Percentiles rank a stretch among this genome's conserved stretches.
These are phyloP conservation scores for Spergularia marina DNA, from an alignment of 148 eudicot genomes.

Conservation along the genomic window DNA sequence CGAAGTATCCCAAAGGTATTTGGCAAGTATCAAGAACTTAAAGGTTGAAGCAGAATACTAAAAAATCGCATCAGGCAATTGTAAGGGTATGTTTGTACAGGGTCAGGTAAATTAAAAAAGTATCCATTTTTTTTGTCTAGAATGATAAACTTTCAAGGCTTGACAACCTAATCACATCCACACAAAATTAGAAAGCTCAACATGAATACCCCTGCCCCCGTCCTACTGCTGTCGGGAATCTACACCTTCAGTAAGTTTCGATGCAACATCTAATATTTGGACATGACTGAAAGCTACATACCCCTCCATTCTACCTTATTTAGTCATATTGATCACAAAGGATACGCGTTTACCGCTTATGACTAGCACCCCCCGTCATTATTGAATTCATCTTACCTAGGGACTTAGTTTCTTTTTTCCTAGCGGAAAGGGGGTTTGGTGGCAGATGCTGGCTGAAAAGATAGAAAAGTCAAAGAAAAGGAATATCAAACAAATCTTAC, in stretches of 20 bases:
- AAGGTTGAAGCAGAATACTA: background rate
- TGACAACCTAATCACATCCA: too few relatives aligned
- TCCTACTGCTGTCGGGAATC: too few relatives aligned
- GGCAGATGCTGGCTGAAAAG: background rate
- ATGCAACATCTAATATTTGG: background rate
- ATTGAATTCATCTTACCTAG: background rate
- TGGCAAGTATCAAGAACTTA: background rate
- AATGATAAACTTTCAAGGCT: too few relatives aligned
- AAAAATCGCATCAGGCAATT: background rate
- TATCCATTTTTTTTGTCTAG: background rate
- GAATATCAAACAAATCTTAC: conserved; percentile 35
- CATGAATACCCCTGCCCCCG: too few relatives aligned
- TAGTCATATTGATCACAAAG: background rate
- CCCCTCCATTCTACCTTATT: background rate
- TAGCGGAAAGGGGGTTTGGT: background rate
- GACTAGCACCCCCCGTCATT: background rate
- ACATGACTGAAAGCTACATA: background rate
- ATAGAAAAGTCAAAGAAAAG: background rate
- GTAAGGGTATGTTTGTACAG: background rate
- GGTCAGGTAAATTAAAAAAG: background rate
- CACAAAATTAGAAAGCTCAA: too few relatives aligned
- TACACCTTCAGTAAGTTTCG: too few relatives aligned
- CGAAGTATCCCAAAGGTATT: too few relatives aligned
- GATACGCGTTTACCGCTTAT: background rate
- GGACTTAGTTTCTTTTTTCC: background rate